A percentile compares a stretch with the other conserved stretches of the same genome.
These are phyloP conservation scores for Kalaharituber pfeilii DNA, from an alignment of 2,329 filamentous ascomycete genomes.

Conservation along the genomic window DNA sequence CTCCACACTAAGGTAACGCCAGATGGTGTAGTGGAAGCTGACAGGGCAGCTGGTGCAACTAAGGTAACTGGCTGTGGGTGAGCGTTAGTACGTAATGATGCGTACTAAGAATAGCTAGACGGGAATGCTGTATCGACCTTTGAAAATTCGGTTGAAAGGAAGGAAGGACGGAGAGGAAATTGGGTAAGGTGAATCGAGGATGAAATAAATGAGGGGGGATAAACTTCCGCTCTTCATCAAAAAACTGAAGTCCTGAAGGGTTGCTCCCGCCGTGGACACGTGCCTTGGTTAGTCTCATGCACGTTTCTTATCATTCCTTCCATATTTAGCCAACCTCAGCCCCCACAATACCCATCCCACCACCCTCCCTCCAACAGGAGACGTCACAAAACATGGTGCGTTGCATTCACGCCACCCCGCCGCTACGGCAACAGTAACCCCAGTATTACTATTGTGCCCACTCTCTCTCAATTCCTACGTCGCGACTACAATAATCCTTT, in stretches of 20 bases:
- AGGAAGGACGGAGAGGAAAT: not conserved
- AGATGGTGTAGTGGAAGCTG: conserved; percentile 78
- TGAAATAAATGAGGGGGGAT: conserved; percentile 1
- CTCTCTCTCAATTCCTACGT: no score
- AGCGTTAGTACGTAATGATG: no score
- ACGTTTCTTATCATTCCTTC: not conserved
- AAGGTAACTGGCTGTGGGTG: no score
- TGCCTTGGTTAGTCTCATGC: not conserved
- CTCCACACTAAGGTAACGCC: conserved; percentile 97
- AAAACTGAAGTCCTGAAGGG: conserved; percentile 74
- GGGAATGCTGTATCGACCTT: not conserved
- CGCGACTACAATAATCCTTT: no score
- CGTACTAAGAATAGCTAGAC: conserved; percentile 3
- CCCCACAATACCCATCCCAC: not conserved
- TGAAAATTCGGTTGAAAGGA: not conserved
- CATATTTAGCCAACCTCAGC: not conserved
- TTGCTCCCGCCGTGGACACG: conserved; percentile 41
- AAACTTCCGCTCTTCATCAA: conserved; percentile 87
- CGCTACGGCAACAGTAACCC: not conserved
- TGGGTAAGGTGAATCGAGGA: not conserved
- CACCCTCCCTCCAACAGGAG: no score
- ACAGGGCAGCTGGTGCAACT: conserved; percentile 90
- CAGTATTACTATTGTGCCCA: no score
- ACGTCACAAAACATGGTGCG: no score
- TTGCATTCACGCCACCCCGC: not conserved